Conservation (phyloP, 345 rosid genomes). For the Conringia planisiliqua region DNA sequence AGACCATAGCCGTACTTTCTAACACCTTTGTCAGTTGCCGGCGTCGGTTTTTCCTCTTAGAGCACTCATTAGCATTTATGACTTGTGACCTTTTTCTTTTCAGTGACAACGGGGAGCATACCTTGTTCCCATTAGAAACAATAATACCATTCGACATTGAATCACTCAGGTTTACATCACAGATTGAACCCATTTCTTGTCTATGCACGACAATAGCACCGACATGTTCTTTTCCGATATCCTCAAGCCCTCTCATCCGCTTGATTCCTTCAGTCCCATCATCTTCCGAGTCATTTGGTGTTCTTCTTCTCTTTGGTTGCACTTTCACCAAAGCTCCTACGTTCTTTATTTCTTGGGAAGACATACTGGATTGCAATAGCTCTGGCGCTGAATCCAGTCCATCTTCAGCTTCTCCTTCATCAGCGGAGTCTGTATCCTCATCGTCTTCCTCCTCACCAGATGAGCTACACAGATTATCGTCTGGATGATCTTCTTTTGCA, state of each 20-base stretch:
- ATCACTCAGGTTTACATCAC: slow-evolving; percentile 42
- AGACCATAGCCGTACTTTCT: slow-evolving; percentile 81
- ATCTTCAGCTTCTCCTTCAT: slow-evolving; percentile 41
- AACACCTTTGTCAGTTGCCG: slow-evolving; percentile 84
- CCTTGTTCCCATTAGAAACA: slow-evolving; percentile 49
- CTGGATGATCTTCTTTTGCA: slow-evolving; percentile 48
- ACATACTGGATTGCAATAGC: slow-evolving; percentile 61
- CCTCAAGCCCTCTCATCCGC: slow-evolving; percentile 99
- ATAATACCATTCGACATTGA: slow-evolving; percentile 47
- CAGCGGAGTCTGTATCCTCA: slow-evolving; percentile 37
- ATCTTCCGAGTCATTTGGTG: slow-evolving; percentile 95
- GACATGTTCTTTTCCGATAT: slow-evolving; percentile 58
- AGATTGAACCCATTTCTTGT: slow-evolving; percentile 38
- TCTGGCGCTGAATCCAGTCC: slow-evolving; percentile 53
- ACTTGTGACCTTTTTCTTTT: slow-evolving; percentile 74
- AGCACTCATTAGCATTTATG: slow-evolving; percentile 49
- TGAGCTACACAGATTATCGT: slow-evolving; percentile 35
- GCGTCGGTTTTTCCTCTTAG: slow-evolving; percentile 72
- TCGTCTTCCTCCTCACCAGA: slow-evolving; percentile 53
- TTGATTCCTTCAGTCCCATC: slow-evolving; percentile 91
- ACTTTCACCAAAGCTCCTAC: slow-evolving; percentile 40
- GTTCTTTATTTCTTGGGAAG: slow-evolving; percentile 61
- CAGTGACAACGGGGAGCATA: slow-evolving; percentile 38
- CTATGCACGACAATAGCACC: slow-evolving; percentile 34
- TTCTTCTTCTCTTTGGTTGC: slow-evolving; percentile 75